Evolutionary conservation across 2,329 filamentous ascomycete species (phyloP).

Genomic region (Fusarium chlamydosporum): DNA sequence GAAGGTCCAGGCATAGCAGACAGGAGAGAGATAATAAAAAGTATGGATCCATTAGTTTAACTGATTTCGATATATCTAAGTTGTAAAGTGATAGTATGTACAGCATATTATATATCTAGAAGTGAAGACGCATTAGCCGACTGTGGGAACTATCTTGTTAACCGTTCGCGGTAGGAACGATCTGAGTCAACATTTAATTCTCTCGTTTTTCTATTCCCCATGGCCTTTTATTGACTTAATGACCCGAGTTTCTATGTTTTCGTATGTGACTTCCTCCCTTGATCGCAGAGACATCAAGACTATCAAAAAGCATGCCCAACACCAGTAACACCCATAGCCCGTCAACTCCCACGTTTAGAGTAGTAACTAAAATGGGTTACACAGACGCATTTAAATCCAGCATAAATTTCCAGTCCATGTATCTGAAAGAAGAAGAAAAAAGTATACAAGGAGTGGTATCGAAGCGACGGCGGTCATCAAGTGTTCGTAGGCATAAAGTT

Average conservation of each 20-base stretch:
- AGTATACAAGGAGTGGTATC: slow-evolving; percentile 49
- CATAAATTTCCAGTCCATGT: slow-evolving; percentile 47
- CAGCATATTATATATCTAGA: slow-evolving; percentile 1
- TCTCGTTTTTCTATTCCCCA: slow-evolving; percentile 26
- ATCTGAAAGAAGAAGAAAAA: slow-evolving; percentile 39
- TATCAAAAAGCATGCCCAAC: slow-evolving; percentile 44
- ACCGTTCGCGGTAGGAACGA: background rate
- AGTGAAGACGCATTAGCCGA: background rate
- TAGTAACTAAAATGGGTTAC: slow-evolving; percentile 35
- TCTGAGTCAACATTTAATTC: background rate
- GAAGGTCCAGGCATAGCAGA: no score
- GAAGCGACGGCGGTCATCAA: slow-evolving; percentile 40
- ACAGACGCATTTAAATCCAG: slow-evolving; percentile 44
- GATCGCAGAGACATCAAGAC: slow-evolving; percentile 24
- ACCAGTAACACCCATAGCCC: slow-evolving; percentile 44
- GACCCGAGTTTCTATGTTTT: slow-evolving; percentile 14
- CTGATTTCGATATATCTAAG: no score
- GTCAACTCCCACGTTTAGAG: slow-evolving; percentile 25
- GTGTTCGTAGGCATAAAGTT: slow-evolving; percentile 39
- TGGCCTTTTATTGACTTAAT: slow-evolving; percentile 16
- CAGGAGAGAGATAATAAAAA: no score
- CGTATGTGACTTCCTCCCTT: slow-evolving; percentile 20
- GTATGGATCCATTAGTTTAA: background rate
- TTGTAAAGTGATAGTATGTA: background rate
- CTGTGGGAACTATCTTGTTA: slow-evolving; percentile 8